Conservation (phyloP, 768 basidiomycete species). For the Boletus tomentosulus region DNA sequence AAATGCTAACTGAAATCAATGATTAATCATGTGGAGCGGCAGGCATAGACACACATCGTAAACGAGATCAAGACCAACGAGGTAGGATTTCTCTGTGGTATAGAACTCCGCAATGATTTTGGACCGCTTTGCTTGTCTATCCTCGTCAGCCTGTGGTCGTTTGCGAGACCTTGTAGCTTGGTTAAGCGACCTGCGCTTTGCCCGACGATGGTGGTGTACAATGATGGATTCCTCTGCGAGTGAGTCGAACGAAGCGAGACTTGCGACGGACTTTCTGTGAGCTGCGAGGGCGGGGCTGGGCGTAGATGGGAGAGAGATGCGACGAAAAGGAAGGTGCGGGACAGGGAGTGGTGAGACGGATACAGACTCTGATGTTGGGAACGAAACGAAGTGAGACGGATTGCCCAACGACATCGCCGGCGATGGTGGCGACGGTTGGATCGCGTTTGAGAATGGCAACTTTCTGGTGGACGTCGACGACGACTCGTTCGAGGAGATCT, state of each 20-base stretch:
- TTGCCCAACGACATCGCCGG: slow-evolving; percentile 18
- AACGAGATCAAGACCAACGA: slow-evolving; percentile 77
- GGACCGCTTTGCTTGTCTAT: slow-evolving; percentile 50
- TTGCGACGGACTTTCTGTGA: slow-evolving; percentile 63
- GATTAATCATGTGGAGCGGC: not conserved
- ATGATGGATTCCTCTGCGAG: slow-evolving; percentile 46
- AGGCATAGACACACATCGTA: slow-evolving; percentile 55
- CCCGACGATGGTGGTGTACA: slow-evolving; percentile 28
- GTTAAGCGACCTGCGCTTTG: slow-evolving; percentile 34
- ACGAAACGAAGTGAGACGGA: slow-evolving; percentile 22
- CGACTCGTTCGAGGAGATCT: not conserved
- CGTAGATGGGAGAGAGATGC: slow-evolving; percentile 56
- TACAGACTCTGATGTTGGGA: slow-evolving; percentile 29
- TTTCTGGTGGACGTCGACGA: not conserved
- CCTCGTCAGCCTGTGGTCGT: slow-evolving; percentile 43
- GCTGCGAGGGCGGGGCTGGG: slow-evolving; percentile 37
- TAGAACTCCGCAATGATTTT: slow-evolving; percentile 79
- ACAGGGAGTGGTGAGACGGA: slow-evolving; percentile 32
- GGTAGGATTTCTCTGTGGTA: slow-evolving; percentile 76
- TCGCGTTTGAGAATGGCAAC: slow-evolving; percentile 7
- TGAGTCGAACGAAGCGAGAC: slow-evolving; percentile 72
- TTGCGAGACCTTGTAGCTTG: slow-evolving; percentile 20
- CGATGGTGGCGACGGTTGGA: slow-evolving; percentile 9
- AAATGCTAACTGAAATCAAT: slow-evolving; percentile 56
- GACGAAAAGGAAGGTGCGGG: slow-evolving; percentile 56